Base-by-base conservation (phyloP, 2,329 filamentous ascomycete species). In the Pseudocercospora macadamiae region DNA sequence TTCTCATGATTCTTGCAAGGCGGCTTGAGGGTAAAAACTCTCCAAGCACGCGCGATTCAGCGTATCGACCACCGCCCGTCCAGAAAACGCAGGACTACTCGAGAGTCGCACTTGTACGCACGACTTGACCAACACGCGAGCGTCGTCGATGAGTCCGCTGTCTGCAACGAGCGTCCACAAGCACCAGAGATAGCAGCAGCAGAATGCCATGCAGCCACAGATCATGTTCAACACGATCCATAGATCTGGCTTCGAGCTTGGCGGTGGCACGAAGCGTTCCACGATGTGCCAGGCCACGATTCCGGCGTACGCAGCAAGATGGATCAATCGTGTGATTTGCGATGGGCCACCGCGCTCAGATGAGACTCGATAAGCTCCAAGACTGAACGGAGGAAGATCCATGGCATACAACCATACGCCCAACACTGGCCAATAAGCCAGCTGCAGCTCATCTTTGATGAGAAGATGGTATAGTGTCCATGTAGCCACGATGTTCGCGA, bases 391-490 rank as follows among this genome's bases (percentile, higher is more conserved):
- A 45, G 42, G 93, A 1, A 97, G 82, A 2, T 91, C 93, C 5
- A 97, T 80, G 1, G 97, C 81, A 72, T 93, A 97, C 25, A 45
- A 12, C 93, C 95, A 97, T 1, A 97, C 82, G 1, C 93, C 79
- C 0, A 89, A 90, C 34, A 97, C 77, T 14, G 96, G 88, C 36
- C 85, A 84, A 71, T 97, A 99, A 0, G 95, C 95, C 8, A 96
- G 80, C 7, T 83, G 81, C 7, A 97, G 80, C 39, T 93, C 89
- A 57, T 97, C 93, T 44, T 93, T 86, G 69, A 89, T 86, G 37
- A 97, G 83, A 9, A 99, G 80, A 0, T 95, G 95, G 71, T 91
- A 99, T 85, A 97, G 89, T 4, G 93, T 97, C 91, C 91, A 96
- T 21, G 85, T 84, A 6, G 89, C 93, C 9, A 97, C 82, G 14